Percentiles rank a stretch among this genome's conserved stretches.
Conservation (phyloP, 2,329 filamentous ascomycete genomes). For the Cercospora berteroae region DNA sequence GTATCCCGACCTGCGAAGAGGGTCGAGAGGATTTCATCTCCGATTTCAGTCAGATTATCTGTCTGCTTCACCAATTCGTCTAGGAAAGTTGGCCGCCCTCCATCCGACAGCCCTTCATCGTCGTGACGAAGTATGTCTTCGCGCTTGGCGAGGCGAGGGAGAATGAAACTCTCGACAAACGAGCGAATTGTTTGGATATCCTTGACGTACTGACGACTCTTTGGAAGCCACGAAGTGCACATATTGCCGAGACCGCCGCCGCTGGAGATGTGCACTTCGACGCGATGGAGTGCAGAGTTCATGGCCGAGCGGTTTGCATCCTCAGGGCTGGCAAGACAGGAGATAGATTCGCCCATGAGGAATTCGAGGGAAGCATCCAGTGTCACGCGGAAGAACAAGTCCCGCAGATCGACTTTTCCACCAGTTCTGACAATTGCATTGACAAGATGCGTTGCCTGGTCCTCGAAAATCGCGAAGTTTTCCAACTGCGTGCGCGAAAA, state of each 20-base stretch:
- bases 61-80: slow-evolving; percentile 53
- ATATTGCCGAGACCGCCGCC: background rate
- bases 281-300: background rate
- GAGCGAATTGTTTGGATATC: slow-evolving; percentile 3
- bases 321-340: background rate
- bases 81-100: slow-evolving; percentile 52
- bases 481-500: slow-evolving; percentile 3
- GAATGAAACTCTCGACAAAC: slow-evolving; percentile 12
- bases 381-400: slow-evolving; percentile 10
- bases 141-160: background rate
- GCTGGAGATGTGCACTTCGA: background rate
- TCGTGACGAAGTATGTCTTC: slow-evolving; percentile 1
- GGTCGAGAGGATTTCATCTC: slow-evolving; percentile 48
- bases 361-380: slow-evolving; percentile 10
- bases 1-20: slow-evolving; percentile 53
- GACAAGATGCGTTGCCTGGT: background rate
- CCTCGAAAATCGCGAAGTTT: slow-evolving; percentile 3
- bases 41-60: slow-evolving; percentile 39
- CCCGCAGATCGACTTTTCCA: background rate
- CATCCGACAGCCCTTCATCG: slow-evolving; percentile 10
- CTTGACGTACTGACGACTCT: slow-evolving; percentile 9
- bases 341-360: slow-evolving; percentile 3
- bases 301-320: background rate
- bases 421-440: background rate
- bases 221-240: background rate